A percentile compares a stretch with the other conserved stretches of the same genome.
phyloP scores from a whole-genome alignment of 306 rosid genomes.

The Prosopis cineraria region DNA sequence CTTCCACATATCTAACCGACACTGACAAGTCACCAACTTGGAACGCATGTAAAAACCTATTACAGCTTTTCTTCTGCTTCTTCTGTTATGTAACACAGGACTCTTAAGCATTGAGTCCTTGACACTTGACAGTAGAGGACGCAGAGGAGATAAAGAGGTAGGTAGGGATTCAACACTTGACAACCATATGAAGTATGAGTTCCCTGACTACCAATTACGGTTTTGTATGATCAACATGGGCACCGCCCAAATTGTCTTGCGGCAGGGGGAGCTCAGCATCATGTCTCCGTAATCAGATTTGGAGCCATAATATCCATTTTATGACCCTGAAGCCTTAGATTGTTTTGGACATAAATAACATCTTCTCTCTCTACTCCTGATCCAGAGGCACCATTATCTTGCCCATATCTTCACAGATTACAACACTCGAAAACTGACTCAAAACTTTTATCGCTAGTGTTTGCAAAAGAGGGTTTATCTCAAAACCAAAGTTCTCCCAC shows the following conservation, averaged over 20 bases:
- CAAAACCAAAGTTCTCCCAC: constrained; percentile 68
- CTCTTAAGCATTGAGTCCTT: background rate
- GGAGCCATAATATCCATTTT: constrained; percentile 30
- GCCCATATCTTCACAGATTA: constrained; percentile 53
- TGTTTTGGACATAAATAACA: constrained; percentile 54
- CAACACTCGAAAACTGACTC: constrained; percentile 61
- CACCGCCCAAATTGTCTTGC: background rate
- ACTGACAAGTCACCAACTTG: background rate
- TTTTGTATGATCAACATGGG: background rate
- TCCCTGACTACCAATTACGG: background rate
- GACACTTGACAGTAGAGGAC: background rate
- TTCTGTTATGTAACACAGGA: background rate
- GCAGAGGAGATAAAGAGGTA: background rate
- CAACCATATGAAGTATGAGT: background rate
- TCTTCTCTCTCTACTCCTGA: constrained; percentile 49
- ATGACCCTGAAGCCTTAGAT: constrained; percentile 53
- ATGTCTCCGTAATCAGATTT: constrained; percentile 21
- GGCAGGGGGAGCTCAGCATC: constrained; percentile 24
- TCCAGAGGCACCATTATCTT: constrained; percentile 37
- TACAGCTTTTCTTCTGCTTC: background rate
- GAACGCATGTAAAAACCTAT: background rate
- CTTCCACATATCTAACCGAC: background rate
- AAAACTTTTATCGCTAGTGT: constrained; percentile 58
- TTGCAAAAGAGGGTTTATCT: constrained; percentile 50
- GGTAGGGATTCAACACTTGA: background rate